These are phyloP conservation scores for Candida ficus DNA, from an alignment of 805 yeast species.

Conservation along the genomic window DNA sequence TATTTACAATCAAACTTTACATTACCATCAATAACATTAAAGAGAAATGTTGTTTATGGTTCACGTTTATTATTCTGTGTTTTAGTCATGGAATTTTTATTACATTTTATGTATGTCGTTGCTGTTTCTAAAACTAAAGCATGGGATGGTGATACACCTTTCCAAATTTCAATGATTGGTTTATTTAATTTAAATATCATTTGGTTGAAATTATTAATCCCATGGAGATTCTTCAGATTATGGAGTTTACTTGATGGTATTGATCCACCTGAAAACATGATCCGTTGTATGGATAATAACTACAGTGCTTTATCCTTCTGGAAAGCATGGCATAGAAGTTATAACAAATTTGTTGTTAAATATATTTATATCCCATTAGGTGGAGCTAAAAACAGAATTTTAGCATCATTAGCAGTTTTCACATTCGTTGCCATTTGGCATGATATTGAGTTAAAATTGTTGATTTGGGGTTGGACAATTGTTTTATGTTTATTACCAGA, in stretches of 20 bases:
- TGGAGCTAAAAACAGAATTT: slow-evolving; percentile 64
- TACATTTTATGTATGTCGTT: slow-evolving; percentile 88
- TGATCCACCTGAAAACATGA: slow-evolving; percentile 97
- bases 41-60: slow-evolving; percentile 56
- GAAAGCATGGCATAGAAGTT: slow-evolving; percentile 98
- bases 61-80: slow-evolving; percentile 67
- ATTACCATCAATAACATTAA: slow-evolving; percentile 52
- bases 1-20: slow-evolving; percentile 62
- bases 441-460: slow-evolving; percentile 80
- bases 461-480: slow-evolving; percentile 95
- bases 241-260: slow-evolving; percentile 93
- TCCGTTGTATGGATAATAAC: slow-evolving; percentile 91
- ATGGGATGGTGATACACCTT: slow-evolving; percentile 86
- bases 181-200: slow-evolving; percentile 83
- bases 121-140: slow-evolving; percentile 88
- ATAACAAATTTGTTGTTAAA: slow-evolving; percentile 82
- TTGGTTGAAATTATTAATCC: slow-evolving; percentile 89
- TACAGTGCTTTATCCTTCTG: slow-evolving; percentile 93
- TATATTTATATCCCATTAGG: slow-evolving; percentile 92
- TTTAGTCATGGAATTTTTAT: slow-evolving; percentile 79
- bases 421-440: slow-evolving; percentile 98
- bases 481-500: slow-evolving; percentile 89
- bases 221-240: slow-evolving; percentile 92
- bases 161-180: slow-evolving; percentile 93
- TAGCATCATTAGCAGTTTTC: slow-evolving; percentile 81